phyloP scores from a whole-genome alignment of 2,329 filamentous ascomycete species.

The Epichloe uncinata region DNA sequence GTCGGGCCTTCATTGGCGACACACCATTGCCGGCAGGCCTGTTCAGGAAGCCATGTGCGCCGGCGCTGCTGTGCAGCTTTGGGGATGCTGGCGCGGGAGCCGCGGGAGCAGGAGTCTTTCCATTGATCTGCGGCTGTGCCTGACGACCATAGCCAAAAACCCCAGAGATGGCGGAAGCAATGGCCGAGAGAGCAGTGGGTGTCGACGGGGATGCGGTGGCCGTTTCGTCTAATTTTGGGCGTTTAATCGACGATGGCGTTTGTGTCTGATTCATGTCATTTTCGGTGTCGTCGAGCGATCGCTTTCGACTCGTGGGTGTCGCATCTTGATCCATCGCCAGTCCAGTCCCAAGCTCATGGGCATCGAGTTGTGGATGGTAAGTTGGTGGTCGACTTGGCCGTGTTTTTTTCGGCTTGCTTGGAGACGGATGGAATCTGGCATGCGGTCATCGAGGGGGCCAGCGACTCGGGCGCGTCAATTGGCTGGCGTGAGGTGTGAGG shows the following conservation, averaged over 20 bases:
- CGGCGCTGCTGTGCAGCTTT: background rate
- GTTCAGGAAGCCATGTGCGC: background rate
- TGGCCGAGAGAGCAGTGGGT: conserved; percentile 17
- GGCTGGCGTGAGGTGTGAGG: background rate
- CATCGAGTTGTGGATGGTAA: background rate
- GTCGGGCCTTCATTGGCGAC: conserved; percentile 6
- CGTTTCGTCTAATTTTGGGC: conserved; percentile 18
- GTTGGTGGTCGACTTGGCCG: background rate
- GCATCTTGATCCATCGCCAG: conserved; percentile 16
- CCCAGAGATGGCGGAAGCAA: conserved; percentile 19
- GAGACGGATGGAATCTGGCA: background rate
- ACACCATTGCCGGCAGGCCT: conserved; percentile 5
- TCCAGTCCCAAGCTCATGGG: background rate
- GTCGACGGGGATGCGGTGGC: conserved; percentile 14
- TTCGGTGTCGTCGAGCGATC: conserved; percentile 9
- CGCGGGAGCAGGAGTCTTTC: background rate
- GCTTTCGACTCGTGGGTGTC: conserved; percentile 8
- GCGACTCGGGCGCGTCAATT: background rate
- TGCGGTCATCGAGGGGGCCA: background rate
- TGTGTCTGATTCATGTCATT: conserved; percentile 10
- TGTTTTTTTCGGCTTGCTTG: background rate
- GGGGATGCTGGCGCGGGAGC: background rate
- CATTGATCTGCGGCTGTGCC: conserved; percentile 6
- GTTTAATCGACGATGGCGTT: conserved; percentile 19
- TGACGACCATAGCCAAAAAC: conserved; percentile 13